Conservation (phyloP, 257 asterid species). For the Buddleja alternifolia region DNA sequence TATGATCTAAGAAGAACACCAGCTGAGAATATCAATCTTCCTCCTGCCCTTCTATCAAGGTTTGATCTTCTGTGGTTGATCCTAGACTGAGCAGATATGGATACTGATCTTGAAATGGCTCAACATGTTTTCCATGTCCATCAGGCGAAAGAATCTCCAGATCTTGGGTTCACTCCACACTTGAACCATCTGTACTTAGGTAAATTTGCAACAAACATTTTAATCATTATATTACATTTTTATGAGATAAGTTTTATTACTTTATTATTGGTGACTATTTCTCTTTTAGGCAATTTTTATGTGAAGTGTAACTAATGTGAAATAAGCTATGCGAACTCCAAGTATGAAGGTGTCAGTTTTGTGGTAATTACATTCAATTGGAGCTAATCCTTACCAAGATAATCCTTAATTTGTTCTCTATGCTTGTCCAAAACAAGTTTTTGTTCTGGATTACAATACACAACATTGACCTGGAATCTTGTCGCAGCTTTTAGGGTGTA, state of each 20-base stretch:
- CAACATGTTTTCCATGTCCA: slow-evolving; percentile 96
- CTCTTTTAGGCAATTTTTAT: too few species aligned
- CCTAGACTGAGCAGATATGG: slow-evolving; percentile 98
- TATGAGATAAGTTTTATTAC: too few species aligned
- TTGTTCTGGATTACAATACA: too few species aligned
- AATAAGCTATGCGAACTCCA: too few species aligned
- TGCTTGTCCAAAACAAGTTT: too few species aligned
- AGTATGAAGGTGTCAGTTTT: too few species aligned
- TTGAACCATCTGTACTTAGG: slow-evolving; percentile 94
- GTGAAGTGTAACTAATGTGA: too few species aligned
- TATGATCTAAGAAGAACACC: slow-evolving; percentile 95
- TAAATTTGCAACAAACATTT: slow-evolving; percentile 35
- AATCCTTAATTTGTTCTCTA: too few species aligned
- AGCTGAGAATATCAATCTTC: slow-evolving; percentile 97
- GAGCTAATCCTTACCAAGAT: too few species aligned
- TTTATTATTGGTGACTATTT: too few species aligned
- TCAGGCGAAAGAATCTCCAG: slow-evolving; percentile 95
- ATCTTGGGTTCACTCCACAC: slow-evolving; percentile 97
- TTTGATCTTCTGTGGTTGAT: slow-evolving; percentile 98
- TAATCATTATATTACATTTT: too few species aligned
- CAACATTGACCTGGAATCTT: slow-evolving; percentile 20
- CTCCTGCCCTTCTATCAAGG: slow-evolving; percentile 98
- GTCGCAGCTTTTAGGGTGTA: slow-evolving; percentile 70
- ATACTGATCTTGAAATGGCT: slow-evolving; percentile 96
- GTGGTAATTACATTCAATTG: too few species aligned